Evolutionary conservation across 805 yeast genomes (phyloP), one percentile per base, ranked within the genome.

Genomic region (Pichia membranifaciens): DNA sequence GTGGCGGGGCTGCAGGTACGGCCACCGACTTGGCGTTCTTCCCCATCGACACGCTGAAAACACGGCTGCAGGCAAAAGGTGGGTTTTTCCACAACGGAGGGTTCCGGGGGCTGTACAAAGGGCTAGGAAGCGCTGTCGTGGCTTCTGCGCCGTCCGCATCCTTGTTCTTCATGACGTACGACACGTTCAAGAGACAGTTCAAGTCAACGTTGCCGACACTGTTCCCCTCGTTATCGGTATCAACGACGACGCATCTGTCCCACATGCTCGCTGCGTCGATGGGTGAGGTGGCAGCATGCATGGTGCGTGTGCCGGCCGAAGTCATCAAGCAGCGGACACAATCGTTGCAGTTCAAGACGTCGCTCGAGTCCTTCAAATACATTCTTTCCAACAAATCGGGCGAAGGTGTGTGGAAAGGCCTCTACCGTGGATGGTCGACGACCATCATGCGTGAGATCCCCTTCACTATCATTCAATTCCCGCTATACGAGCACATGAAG

Each of bases 1-100:
- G 90, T 59, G 99, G 99, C 34, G 99, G 87, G 7, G 82, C 93
- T 50, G 96, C 99, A 5, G 99, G 99, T 15, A 93, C 96, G 2
- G 82, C 95, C 5, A 90, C 97, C 1, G 99, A 93, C 67, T 71
- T 93, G 34, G 88, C 84, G 3, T 93, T 93, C 66, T 93, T 91
- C 71, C 99, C 99, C 13, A 87, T 93, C 35, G 99, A 93, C 58
- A 93, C 99, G 1, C 58, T 93, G 48, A 93, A 93, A 67, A 93
- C 99, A 0, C 73, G 99, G 48, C 70, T 93, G 15, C 99, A 93
- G 64, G 98, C 99, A 18, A 81, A 81, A 60, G 96, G 96, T 32
- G 99, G 99, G 0, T 91, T 93, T 59, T 87, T 88, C 64, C 70
- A 66, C 16, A 91, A 90, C 66, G 99, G 99, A 25, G 99, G 96